Evolutionary conservation across 805 yeast genomes (phyloP), one percentile per base, ranked within the genome.

Genomic region (Priceomyces castillae): DNA sequence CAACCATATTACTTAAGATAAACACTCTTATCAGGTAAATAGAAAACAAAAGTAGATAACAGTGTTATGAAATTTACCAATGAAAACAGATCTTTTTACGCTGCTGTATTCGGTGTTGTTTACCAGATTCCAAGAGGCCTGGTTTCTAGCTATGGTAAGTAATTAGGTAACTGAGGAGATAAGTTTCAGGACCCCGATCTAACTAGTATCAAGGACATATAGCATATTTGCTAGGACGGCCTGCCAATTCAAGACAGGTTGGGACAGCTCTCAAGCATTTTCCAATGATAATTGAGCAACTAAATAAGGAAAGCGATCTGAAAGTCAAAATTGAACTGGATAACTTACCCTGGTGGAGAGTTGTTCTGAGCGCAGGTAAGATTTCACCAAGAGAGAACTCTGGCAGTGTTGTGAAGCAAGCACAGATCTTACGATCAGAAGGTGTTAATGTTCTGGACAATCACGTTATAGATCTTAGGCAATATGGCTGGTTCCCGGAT

Each of bases 331-430:
- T 42, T 4, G 44, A 43, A 10, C 40, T 54, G 7, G 59, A 51
- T 2, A 65, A 64, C 7, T 74, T 85, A 11, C 92, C 92, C 3
- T 86, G 95, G 95, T 86, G 92, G 92, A 63, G 95, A 28, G 86
- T 86, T 1, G 67, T 86, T 7, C 73, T 76, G 18, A 69, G 85
- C n/a, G 62, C 76, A 14, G 94, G 94, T 0, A 67, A 62, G 15
- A 80, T 86, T 2, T 77, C 89, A 3, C 74, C 76, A 2, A 57
- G 86, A 35, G 77, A 57, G 7, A 62, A 56, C 28, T 57, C 68
- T 0, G 59, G 59, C 19, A 74, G 76, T 1, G 78, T 76, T 41
- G 49, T 54, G 10, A 50, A 56, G 17, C 92, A 85, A 56, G 69
- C 73, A 9, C 60, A 64, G 5, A 50, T 55, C 38, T 61, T 85